Evolutionary conservation across 768 basidiomycete species (phyloP).

Genomic region (Suillus bovinus): DNA sequence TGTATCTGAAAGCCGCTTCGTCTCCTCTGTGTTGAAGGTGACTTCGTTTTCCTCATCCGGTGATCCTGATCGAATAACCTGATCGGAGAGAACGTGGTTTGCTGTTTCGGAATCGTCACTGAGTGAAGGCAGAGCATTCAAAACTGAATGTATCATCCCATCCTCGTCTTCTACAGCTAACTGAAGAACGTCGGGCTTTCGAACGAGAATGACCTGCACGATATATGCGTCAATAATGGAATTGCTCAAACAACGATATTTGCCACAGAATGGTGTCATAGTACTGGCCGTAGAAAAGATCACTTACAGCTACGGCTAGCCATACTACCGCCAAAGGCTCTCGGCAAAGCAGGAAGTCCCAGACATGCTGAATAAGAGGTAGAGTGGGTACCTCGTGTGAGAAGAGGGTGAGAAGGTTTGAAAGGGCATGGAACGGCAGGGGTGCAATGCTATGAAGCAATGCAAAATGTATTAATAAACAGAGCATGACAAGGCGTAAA

Average conservation of each 20-base stretch:
- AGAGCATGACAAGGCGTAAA: neutral
- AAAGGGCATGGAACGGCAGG: slow-evolving; percentile 86
- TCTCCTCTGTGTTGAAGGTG: neutral
- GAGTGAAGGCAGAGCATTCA: slow-evolving; percentile 65
- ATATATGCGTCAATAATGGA: slow-evolving; percentile 1
- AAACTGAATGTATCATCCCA: slow-evolving; percentile 77
- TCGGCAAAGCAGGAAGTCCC: slow-evolving; percentile 84
- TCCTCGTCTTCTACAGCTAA: slow-evolving; percentile 74
- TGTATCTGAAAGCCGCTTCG: neutral
- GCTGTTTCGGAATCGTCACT: slow-evolving; percentile 32
- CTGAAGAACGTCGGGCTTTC: slow-evolving; percentile 64
- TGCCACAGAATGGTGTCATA: neutral
- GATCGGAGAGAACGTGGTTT: slow-evolving; percentile 24
- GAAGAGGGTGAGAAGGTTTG: slow-evolving; percentile 88
- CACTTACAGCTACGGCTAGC: slow-evolving; percentile 76
- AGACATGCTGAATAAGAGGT: slow-evolving; percentile 87
- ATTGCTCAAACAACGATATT: neutral
- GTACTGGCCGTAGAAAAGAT: neutral
- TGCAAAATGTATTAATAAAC: slow-evolving; percentile 8
- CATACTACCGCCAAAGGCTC: slow-evolving; percentile 84
- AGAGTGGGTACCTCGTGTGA: slow-evolving; percentile 90
- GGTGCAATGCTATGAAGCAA: slow-evolving; percentile 56
- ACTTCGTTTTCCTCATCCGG: neutral
- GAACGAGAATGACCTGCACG: slow-evolving; percentile 66
- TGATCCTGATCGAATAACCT: slow-evolving; percentile 1